Conservation (phyloP, 371 early-diverging fungal genomes). For the Syncephalastrum racemosum region DNA sequence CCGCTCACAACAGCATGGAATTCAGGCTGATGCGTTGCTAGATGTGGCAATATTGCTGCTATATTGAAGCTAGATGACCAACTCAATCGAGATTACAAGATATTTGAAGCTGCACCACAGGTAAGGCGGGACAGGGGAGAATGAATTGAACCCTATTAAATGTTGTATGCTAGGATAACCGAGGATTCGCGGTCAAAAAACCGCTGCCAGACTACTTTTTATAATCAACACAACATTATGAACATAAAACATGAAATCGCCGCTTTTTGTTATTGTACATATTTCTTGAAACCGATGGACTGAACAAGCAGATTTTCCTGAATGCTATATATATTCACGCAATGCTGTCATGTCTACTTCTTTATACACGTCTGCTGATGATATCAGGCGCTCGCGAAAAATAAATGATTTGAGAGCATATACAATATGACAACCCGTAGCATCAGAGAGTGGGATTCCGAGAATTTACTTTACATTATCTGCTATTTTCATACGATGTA, state of each 20-base stretch:
- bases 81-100: constrained; percentile 77
- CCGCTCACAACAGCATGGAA: neutral
- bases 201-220: constrained; percentile 92
- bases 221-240: constrained; percentile 36
- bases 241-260: neutral
- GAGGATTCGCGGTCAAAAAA: constrained; percentile 76
- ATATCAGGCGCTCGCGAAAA: too few species aligned
- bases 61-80: constrained; percentile 96
- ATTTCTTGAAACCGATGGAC: neutral
- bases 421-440: too few species aligned
- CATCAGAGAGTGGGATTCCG: too few species aligned
- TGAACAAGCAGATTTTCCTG: too few species aligned
- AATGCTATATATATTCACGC: too few species aligned
- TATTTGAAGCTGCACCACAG: constrained; percentile 87
- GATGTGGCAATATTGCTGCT: constrained; percentile 99
- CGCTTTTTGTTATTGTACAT: too few species aligned
- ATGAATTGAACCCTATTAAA: neutral
- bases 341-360: too few species aligned
- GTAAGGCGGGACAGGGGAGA: constrained; percentile 24
- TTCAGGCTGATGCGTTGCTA: constrained; percentile 12
- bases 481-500: too few species aligned
- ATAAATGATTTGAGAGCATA: too few species aligned
- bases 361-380: too few species aligned
- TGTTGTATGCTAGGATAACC: constrained; percentile 58
- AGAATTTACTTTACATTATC: too few species aligned